These are phyloP conservation scores for Rhodomyrtus psidioides DNA, from an alignment of 441 rosid genomes.

Conservation along the genomic window DNA sequence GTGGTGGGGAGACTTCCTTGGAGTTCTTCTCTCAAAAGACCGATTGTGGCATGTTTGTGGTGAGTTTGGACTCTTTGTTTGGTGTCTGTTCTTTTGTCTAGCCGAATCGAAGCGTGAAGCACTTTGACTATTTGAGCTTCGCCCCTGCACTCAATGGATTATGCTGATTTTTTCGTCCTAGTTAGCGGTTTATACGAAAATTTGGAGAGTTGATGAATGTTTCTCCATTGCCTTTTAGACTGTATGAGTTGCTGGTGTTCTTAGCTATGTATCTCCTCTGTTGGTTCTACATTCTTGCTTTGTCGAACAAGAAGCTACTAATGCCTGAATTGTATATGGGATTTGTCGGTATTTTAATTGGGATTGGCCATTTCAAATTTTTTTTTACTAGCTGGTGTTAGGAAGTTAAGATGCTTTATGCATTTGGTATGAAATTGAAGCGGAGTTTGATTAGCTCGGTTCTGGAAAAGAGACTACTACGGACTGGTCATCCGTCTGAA, in stretches of 20 bases:
- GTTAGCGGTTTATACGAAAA: background rate
- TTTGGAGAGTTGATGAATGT: background rate
- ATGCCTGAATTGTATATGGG: background rate
- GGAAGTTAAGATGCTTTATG: background rate
- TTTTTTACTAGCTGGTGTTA: background rate
- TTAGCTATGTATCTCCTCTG: background rate
- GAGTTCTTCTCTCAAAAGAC: constrained; percentile 91
- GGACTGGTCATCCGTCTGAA: background rate
- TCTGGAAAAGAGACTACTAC: background rate
- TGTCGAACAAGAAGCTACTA: background rate
- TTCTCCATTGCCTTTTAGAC: background rate
- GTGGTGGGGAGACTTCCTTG: constrained; percentile 84
- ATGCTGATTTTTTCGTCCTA: background rate
- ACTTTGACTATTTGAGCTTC: background rate
- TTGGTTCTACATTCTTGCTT: background rate
- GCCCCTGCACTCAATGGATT: background rate
- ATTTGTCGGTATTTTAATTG: background rate
- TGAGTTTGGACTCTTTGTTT: constrained; percentile 14
- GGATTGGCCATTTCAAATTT: background rate
- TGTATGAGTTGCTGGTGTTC: background rate
- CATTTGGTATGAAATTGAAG: background rate
- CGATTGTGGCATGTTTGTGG: constrained; percentile 90
- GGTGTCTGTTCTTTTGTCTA: background rate
- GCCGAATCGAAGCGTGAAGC: background rate
- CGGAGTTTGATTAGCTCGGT: background rate